A percentile compares a stretch with the other conserved stretches of the same genome.
Conservation (phyloP, 2,329 filamentous ascomycete genomes). For the Aaosphaeria pasadenensis region DNA sequence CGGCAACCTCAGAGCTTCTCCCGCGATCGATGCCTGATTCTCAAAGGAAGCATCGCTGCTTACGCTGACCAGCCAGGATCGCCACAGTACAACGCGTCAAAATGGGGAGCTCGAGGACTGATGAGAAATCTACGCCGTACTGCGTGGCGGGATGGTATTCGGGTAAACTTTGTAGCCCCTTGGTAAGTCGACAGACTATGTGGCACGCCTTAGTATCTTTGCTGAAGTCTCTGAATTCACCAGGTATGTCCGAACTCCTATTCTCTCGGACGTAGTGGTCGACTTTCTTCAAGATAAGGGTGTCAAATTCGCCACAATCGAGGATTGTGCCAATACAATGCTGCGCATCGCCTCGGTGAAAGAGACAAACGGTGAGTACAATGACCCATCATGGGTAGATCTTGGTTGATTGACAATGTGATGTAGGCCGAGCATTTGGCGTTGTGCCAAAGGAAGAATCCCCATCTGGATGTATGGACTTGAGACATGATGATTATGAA, state of each 20-base stretch:
- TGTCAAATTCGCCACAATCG: neutral
- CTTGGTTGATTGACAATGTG: too few relatives aligned
- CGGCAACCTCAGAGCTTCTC: neutral
- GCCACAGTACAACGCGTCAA: neutral
- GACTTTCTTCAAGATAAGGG: neutral
- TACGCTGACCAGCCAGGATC: neutral
- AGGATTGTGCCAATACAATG: neutral
- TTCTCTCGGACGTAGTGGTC: neutral
- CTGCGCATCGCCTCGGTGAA: neutral
- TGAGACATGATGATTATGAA: too few relatives aligned
- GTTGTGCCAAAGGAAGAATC: too few relatives aligned
- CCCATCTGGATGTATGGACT: too few relatives aligned
- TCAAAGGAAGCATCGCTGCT: neutral
- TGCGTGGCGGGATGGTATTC: neutral
- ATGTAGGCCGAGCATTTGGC: too few relatives aligned
- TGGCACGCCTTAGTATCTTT: neutral
- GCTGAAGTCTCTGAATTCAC: neutral
- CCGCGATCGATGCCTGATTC: neutral
- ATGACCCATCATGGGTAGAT: too few relatives aligned
- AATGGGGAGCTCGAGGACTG: neutral
- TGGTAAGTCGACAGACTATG: neutral
- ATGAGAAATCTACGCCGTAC: neutral
- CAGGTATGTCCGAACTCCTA: neutral
- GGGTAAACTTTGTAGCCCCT: neutral
- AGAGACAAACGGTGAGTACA: neutral